Evolutionary conservation across 768 basidiomycete genomes (phyloP).

Genomic region (Pleurotus pulmonarius): DNA sequence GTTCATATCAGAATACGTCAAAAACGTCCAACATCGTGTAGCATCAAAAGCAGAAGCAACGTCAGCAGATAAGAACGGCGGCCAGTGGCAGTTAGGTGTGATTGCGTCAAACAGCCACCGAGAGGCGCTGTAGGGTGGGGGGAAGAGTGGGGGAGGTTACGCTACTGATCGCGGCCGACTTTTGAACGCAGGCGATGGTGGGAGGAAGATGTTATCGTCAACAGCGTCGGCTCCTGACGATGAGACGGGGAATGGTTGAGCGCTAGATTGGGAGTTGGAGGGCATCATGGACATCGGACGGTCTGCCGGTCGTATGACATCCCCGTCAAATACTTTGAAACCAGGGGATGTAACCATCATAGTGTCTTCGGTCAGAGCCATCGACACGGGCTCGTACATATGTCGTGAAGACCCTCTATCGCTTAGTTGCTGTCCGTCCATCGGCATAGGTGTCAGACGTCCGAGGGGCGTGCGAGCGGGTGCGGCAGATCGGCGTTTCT

Average conservation of each 20-base stretch:
- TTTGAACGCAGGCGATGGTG: conserved; percentile 5
- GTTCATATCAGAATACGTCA: background rate
- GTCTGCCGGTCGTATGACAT: conserved; percentile 6
- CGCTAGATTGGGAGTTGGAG: background rate
- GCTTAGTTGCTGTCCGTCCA: conserved; percentile 43
- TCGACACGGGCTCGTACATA: conserved; percentile 72
- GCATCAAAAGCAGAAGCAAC: no score
- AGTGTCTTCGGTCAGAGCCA: conserved; percentile 57
- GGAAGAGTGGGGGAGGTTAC: conserved; percentile 3
- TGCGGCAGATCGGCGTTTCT: conserved; percentile 30
- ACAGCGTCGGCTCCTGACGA: background rate
- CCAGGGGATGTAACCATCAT: conserved; percentile 55
- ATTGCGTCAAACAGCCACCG: background rate
- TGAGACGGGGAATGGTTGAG: conserved; percentile 5
- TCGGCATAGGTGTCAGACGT: conserved; percentile 50
- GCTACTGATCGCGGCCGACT: conserved; percentile 1
- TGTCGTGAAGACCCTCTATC: conserved; percentile 35
- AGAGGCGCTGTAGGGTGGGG: background rate
- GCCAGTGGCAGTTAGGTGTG: no score
- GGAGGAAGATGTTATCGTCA: background rate
- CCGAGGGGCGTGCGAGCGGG: conserved; percentile 32
- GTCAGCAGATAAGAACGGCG: no score
- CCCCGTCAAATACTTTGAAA: conserved; percentile 43
- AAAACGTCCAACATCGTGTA: background rate
- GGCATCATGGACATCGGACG: conserved; percentile 7